Evolutionary conservation across 2,329 filamentous ascomycete species (phyloP).

Genomic region (Aspergillus bombycis): DNA sequence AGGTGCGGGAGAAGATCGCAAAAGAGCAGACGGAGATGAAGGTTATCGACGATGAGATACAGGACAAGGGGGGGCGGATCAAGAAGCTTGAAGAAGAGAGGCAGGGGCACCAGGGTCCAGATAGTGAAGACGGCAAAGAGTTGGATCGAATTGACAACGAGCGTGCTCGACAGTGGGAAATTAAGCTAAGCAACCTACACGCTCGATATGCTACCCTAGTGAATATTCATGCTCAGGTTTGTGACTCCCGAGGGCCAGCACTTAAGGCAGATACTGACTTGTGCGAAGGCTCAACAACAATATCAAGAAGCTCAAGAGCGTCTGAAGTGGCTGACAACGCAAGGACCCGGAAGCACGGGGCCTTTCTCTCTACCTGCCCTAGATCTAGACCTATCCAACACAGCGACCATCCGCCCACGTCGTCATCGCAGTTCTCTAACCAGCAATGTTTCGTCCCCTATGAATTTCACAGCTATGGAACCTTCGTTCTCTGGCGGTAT

Average conservation of each 20-base stretch:
- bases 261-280: constrained; percentile 9
- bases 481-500: constrained; percentile 44
- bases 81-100: constrained; percentile 64
- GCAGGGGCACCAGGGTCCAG: constrained; percentile 52
- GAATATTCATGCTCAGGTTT: constrained; percentile 43
- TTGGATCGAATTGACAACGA: constrained; percentile 54
- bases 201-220: constrained; percentile 48
- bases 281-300: constrained; percentile 40
- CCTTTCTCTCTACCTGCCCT: constrained; percentile 47
- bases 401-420: constrained; percentile 46
- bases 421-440: constrained; percentile 50
- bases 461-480: constrained; percentile 45
- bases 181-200: constrained; percentile 46
- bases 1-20: constrained; percentile 48
- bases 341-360: constrained; percentile 39
- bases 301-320: constrained; percentile 52
- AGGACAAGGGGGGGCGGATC: constrained; percentile 62
- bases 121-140: constrained; percentile 55
- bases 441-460: constrained; percentile 52
- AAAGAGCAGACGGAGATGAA: constrained; percentile 56
- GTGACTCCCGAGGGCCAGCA: constrained; percentile 7
- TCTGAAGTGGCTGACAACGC: constrained; percentile 46
- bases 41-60: constrained; percentile 63
- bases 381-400: constrained; percentile 46
- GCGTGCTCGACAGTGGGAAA: constrained; percentile 51